Conservation (phyloP, 148 eudicot species). For the Dysphania ambrosioides region DNA sequence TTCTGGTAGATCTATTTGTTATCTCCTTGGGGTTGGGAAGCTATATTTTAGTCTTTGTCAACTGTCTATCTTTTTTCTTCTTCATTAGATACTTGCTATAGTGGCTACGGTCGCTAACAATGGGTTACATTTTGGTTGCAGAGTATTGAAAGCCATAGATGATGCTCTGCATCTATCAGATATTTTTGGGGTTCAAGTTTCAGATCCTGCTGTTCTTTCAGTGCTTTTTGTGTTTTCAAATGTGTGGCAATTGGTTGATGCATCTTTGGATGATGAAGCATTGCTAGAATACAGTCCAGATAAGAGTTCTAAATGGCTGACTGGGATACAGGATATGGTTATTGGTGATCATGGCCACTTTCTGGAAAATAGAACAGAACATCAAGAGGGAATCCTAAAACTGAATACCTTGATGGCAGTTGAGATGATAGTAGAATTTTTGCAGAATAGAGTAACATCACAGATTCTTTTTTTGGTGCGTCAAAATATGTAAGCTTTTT, state of each 20-base stretch:
- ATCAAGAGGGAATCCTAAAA: conserved; percentile 43
- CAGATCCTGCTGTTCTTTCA: conserved; percentile 66
- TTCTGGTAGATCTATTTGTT: too few relatives aligned
- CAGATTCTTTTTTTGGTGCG: conserved; percentile 77
- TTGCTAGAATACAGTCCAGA: conserved; percentile 61
- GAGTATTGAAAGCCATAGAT: conserved; percentile 76
- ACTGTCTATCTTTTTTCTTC: background rate
- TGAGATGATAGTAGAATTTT: conserved; percentile 66
- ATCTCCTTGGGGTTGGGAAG: too few relatives aligned
- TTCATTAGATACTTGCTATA: background rate
- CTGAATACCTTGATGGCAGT: conserved; percentile 65
- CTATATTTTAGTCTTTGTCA: too few relatives aligned
- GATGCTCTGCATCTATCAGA: conserved; percentile 70
- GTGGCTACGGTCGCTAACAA: conserved; percentile 15
- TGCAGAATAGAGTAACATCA: conserved; percentile 57
- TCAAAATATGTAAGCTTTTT: conserved; percentile 66
- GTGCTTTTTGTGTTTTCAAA: conserved; percentile 65
- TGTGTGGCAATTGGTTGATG: conserved; percentile 84
- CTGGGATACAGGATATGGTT: conserved; percentile 59
- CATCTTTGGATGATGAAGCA: conserved; percentile 86
- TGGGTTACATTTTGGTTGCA: conserved; percentile 42
- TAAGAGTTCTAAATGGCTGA: conserved; percentile 68
- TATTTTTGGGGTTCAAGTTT: conserved; percentile 49
- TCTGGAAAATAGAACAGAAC: conserved; percentile 45
- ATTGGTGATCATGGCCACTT: conserved; percentile 43